Evolutionary conservation across 1,284 basidiomycete genomes (phyloP).

Genomic region (Ceratobasidium sp.): DNA sequence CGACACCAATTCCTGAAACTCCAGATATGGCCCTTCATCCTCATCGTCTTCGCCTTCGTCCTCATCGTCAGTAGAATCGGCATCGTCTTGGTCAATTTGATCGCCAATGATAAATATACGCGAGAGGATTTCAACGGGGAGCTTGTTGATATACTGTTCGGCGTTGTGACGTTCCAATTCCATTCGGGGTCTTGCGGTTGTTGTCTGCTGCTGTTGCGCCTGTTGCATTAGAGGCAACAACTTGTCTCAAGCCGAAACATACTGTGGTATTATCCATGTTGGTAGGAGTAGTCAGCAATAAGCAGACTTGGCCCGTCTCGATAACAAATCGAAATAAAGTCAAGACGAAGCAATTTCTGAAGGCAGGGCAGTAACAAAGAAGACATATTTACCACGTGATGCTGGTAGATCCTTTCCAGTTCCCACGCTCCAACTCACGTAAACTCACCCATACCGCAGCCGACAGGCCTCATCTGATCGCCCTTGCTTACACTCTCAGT

Average conservation of each 20-base stretch:
- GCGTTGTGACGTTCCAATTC: constrained; percentile 7
- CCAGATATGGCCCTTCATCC: not conserved
- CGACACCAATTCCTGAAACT: constrained; percentile 17
- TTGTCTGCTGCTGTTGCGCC: too few relatives aligned
- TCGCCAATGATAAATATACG: constrained; percentile 11
- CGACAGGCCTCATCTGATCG: too few relatives aligned
- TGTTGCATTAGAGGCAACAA: too few relatives aligned
- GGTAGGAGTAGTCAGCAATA: too few relatives aligned
- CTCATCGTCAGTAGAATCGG: not conserved
- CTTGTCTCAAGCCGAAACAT: too few relatives aligned
- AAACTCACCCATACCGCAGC: not conserved
- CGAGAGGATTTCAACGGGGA: constrained; percentile 21
- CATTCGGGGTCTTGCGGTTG: too few relatives aligned
- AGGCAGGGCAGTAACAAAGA: too few relatives aligned
- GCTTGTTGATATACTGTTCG: not conserved
- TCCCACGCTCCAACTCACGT: constrained; percentile 1
- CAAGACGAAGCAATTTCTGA: too few relatives aligned
- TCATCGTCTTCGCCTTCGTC: not conserved
- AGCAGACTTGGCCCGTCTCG: too few relatives aligned
- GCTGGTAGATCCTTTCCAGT: not conserved
- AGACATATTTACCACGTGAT: constrained; percentile 8
- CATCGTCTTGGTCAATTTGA: not conserved
- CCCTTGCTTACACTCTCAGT: too few relatives aligned
- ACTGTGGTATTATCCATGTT: too few relatives aligned
- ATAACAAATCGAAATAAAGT: too few relatives aligned